phyloP scores from a whole-genome alignment of 2,329 filamentous ascomycete species.

The Cladosporium sp. region DNA sequence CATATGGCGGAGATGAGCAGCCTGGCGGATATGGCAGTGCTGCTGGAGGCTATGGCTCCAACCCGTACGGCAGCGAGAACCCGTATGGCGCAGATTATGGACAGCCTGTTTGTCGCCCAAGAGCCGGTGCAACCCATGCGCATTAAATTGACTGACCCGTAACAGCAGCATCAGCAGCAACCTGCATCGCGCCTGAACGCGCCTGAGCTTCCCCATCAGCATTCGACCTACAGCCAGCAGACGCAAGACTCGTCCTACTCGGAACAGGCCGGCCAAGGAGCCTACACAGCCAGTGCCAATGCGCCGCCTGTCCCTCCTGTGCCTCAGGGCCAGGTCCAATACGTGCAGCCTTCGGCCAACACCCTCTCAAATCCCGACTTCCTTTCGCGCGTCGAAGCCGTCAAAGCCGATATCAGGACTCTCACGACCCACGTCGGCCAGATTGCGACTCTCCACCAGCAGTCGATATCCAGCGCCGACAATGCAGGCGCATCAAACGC shows the following conservation, averaged over 20 bases:
- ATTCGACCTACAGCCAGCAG: slow-evolving; percentile 28
- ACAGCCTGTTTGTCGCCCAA: slow-evolving; percentile 15
- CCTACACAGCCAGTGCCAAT: slow-evolving; percentile 35
- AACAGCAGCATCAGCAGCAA: slow-evolving; percentile 9
- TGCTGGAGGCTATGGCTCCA: slow-evolving; percentile 25
- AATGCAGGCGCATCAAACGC: slow-evolving; percentile 42
- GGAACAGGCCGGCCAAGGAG: slow-evolving; percentile 17
- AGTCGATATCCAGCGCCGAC: slow-evolving; percentile 64
- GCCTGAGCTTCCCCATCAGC: slow-evolving; percentile 33
- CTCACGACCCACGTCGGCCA: slow-evolving; percentile 64
- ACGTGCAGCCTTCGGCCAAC: slow-evolving; percentile 37
- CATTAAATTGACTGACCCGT: neutral
- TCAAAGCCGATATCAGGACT: slow-evolving; percentile 64
- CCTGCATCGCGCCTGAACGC: slow-evolving; percentile 19
- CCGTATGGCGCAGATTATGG: slow-evolving; percentile 35
- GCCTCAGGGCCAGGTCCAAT: slow-evolving; percentile 48
- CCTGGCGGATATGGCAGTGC: slow-evolving; percentile 4
- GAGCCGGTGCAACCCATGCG: slow-evolving; percentile 4
- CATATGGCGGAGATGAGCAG: slow-evolving; percentile 58
- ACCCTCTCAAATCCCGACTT: slow-evolving; percentile 55
- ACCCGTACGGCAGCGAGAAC: slow-evolving; percentile 33
- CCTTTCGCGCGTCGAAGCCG: slow-evolving; percentile 59
- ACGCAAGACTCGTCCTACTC: slow-evolving; percentile 12
- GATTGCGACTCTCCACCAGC: slow-evolving; percentile 68
- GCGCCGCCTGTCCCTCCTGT: slow-evolving; percentile 40